Evolutionary conservation across 192 early-diverging fungal species (phyloP), one percentile per base, ranked within the genome.

Genomic region (Mortierella hygrophila): DNA sequence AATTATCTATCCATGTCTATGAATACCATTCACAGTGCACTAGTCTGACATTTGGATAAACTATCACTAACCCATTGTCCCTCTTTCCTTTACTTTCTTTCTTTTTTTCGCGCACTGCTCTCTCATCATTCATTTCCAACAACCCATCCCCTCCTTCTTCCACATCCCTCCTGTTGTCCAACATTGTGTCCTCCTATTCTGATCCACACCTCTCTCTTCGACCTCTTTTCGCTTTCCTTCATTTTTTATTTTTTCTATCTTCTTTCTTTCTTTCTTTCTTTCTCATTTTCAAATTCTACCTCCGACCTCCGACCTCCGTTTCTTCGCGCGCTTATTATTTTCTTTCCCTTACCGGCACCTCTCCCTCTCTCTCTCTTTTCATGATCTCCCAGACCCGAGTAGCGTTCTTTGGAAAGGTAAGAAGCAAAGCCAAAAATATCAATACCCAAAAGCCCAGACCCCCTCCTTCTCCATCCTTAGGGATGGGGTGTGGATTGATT

Each of bases 341-440:
- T 68, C 44, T 23, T 13, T 44, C 44, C 11, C 20, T 44, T 47
- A 15, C 18, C 60, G 42, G 16, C 38, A 44, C n/a, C 76, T 15
- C 35, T 35, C 35, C 1, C 35, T 35, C 35, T 35, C 35, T 35
- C 35, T 40, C n/a, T 57, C 10, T 8, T 42, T 40, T 23, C 20
- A 42, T 42, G 70, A 44, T 42, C 26, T 35, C 21, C 63, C 71
- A 82, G 75, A 76, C 46, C 44, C 75, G 52, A 82, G 76, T 44
- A 72, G 57, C 55, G 81, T 74, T 40, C 70, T 82, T 40, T 82
- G 81, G 81, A 82, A 77, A 82, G 81, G 81, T 82, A 82, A 77
- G 40, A 52, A 82, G 77, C 73, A 20, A 52, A 38, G 77, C 7
- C 29, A 26, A 40, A 74, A 74, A 74, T 41, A 40, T 3, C 38